These are phyloP conservation scores for Cryptosporidium ubiquitum DNA, from an alignment of 169 alveolate genomes.

Conservation along the genomic window DNA sequence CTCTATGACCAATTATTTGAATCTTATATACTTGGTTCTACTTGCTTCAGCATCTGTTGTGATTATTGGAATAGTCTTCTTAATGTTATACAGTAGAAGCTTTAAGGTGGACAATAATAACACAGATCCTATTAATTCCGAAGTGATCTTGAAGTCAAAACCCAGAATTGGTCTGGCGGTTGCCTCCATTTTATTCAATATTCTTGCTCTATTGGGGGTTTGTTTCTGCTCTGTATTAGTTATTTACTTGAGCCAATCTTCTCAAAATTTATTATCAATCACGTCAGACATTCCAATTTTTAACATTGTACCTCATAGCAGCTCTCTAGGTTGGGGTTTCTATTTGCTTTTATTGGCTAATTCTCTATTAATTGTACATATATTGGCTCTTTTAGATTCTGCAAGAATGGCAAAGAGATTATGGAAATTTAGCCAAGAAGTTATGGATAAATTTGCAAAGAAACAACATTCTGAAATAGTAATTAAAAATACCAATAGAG, in stretches of 20 bases:
- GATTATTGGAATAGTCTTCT: conserved; percentile 24
- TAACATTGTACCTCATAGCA: conserved; percentile 7
- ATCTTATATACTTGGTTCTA: conserved; percentile 19
- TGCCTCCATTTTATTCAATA: conserved; percentile 13
- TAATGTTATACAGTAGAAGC: conserved; percentile 46
- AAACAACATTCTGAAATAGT: neutral
- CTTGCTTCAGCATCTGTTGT: conserved; percentile 5
- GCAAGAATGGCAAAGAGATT: conserved; percentile 30
- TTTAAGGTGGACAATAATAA: conserved; percentile 4
- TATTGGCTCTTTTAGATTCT: conserved; percentile 35
- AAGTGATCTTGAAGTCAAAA: conserved; percentile 12
- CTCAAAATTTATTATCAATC: conserved; percentile 15
- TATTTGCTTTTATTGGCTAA: conserved; percentile 14
- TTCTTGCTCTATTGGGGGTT: conserved; percentile 34
- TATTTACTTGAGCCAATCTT: conserved; percentile 26
- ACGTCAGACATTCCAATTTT: conserved; percentile 32
- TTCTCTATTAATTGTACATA: conserved; percentile 23
- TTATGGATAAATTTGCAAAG: neutral
- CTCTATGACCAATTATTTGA: neutral
- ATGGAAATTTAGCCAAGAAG: conserved; percentile 13
- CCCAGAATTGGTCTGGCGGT: conserved; percentile 45
- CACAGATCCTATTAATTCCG: neutral
- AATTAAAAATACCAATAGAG: neutral
- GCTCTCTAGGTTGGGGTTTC: conserved; percentile 66
- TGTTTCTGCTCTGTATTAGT: conserved; percentile 13